Evolutionary conservation across 495 filamentous ascomycete genomes (phyloP), one percentile per base, ranked within the genome.

Genomic region (Hyaloscypha finlandica): DNA sequence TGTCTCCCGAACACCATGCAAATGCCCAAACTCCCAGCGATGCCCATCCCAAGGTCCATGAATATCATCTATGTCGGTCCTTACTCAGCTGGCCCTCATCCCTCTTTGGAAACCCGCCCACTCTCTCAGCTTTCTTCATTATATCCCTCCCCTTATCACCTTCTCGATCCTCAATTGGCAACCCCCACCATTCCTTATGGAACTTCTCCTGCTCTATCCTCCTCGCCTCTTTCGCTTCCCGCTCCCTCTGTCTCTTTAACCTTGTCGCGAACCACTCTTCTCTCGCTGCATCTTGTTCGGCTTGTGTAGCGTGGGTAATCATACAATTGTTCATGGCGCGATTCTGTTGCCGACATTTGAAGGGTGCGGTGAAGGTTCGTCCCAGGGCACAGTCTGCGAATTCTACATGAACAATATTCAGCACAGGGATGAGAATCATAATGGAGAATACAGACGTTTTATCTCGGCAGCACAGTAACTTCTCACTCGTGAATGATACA

Each of bases 261-360:
- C 86, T 83, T 55, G 81, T 83, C 55, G 86, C 84, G 74, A 98
- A 97, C 96, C 95, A 99, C 73, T 98, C 92, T 75, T 96, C 92
- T 33, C 95, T 83, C 69, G 95, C 95, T 20, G 85, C 86, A 79
- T 99, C 95, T 74, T 93, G 86, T 78, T 97, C 90, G 63, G 86
- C 88, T 61, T 85, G 90, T 51, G 90, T 95, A 20, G 94, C 93
- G 78, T 96, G 89, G 48, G 81, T 73, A 61, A 93, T 77, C 94
- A 99, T 97, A 80, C 95, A 99, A 60, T 79, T 83, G 79, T 98
- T 98, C 95, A 99, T 99, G 25, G 86, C 81, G 42, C 88, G 85
- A 53, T 91, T 90, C 70, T 93, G 83, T 9, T 80, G 76, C 32
- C 93, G 90, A 80, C 95, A 99, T 19, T 87, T 83, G 85, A 93